Base-by-base conservation (phyloP, 352 stramenopile species). In the Aphanomyces cochlioides region DNA sequence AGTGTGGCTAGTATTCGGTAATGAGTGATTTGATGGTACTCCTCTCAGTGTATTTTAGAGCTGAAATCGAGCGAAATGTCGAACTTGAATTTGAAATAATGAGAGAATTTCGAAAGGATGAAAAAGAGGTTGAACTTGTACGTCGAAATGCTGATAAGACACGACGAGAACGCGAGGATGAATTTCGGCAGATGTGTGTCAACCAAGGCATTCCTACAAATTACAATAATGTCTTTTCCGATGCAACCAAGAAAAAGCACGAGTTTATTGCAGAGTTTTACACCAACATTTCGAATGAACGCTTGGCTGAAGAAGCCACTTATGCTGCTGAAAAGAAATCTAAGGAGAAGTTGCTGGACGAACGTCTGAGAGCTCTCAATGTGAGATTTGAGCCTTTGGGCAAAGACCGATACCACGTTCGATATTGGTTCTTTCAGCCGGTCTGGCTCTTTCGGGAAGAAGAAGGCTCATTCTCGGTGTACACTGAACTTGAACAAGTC, bases 371-470 rank as follows among this genome's bases (percentile, higher is more conserved):
- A 40, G 41, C 83, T 74, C 63, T 92, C 53, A 79, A 88, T 60
- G 86, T 94, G 60, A 83, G 87, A 21, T 82, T 89, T 43, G 74
- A 81, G 28, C 83, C 84, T 7, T 60, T 94, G 36, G 87, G 87
- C 64, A 85, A 73, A 69, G 87, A 94, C 61, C 78, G 87, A 39
- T 92, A 80, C 37, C 84, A 90, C 74, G 90, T 90, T 63, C 79
- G 79, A 7, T 94, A 94, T 63, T 94, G 80, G 75, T 74, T 87
- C 47, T 94, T 94, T 70, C 68, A 75, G 13, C 75, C 83, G 4
- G 60, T 90, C 45, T 94, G 90, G 21, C 81, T 94, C 21, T 83
- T 92, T 58, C 80, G 80, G 50, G 79, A 72, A 53, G 83, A 90
- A 34, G 78, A 80, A 7, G 87, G 87, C 36, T 75, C 87, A 39